phyloP scores from a whole-genome alignment of 108 stramenopile species.

The Heterococcus sp. region DNA sequence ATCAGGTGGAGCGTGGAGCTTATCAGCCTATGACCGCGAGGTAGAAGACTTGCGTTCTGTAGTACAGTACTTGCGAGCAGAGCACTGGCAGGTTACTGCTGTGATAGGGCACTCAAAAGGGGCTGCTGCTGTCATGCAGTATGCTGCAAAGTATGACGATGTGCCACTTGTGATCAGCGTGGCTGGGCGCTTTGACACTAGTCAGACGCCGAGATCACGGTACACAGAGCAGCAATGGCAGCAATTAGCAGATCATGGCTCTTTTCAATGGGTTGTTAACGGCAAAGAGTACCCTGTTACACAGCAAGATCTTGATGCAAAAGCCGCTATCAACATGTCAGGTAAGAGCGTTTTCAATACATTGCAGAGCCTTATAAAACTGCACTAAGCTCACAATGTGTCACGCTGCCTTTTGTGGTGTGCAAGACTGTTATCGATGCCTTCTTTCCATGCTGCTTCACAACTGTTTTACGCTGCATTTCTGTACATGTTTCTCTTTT shows the following conservation, averaged over 20 bases:
- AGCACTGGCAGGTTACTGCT: slow-evolving; percentile 23
- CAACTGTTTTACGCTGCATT: too few species aligned
- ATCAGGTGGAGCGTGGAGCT: background rate
- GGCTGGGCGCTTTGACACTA: slow-evolving; percentile 40
- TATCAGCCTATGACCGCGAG: slow-evolving; percentile 11
- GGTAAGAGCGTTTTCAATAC: background rate
- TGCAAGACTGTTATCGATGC: too few species aligned
- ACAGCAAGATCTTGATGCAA: slow-evolving; percentile 16
- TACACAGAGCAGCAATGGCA: slow-evolving; percentile 44
- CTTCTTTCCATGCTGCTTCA: too few species aligned
- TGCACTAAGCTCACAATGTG: too few species aligned
- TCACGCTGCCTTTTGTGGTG: too few species aligned
- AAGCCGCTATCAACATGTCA: slow-evolving; percentile 19
- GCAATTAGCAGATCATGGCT: slow-evolving; percentile 7
- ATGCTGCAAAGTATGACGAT: slow-evolving; percentile 6
- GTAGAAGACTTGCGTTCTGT: slow-evolving; percentile 37
- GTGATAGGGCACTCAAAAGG: slow-evolving; percentile 46
- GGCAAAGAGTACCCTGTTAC: slow-evolving; percentile 8
- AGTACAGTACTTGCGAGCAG: slow-evolving; percentile 11
- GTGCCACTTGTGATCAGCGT: slow-evolving; percentile 24
- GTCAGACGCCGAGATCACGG: slow-evolving; percentile 18
- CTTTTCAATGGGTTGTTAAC: slow-evolving; percentile 16
- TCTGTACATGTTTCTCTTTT: too few species aligned
- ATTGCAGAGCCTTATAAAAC: too few species aligned
- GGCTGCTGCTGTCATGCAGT: slow-evolving; percentile 1